Evolutionary conservation across 176 grass and related monocot species (phyloP).

Genomic region (Themeda triandra): DNA sequence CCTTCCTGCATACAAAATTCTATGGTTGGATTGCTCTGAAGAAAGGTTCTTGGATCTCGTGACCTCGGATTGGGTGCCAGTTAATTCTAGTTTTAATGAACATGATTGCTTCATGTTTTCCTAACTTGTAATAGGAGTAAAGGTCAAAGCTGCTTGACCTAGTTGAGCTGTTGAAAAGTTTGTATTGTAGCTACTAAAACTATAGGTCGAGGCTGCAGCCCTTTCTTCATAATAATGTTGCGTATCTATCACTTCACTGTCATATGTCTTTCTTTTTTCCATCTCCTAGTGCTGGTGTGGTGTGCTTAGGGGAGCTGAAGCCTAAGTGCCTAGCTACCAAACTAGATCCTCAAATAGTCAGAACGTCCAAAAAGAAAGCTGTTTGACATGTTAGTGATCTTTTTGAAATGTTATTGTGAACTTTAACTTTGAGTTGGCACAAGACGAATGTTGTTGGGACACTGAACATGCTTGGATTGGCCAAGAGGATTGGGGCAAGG

Average conservation of each 20-base stretch:
- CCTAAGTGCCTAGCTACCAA: constrained; percentile 11
- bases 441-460: constrained; percentile 93
- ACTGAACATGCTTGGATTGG: constrained; percentile 87
- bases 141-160: constrained; percentile 1
- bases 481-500: constrained; percentile 72
- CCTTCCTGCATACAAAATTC: constrained; percentile 1
- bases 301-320: constrained; percentile 1
- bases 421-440: constrained; percentile 49
- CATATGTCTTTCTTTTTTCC: constrained; percentile 10
- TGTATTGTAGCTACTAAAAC: neutral
- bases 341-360: neutral
- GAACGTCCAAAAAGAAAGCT: neutral
- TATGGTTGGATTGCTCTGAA: constrained; percentile 1
- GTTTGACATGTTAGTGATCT: constrained; percentile 1
- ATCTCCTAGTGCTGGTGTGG: constrained; percentile 1
- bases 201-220: neutral
- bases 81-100: neutral
- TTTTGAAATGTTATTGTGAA: constrained; percentile 15
- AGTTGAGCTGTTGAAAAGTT: neutral
- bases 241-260: constrained; percentile 7
- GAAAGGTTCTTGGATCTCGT: constrained; percentile 8
- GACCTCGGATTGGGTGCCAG: neutral
- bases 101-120: constrained; percentile 13
- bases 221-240: constrained; percentile 28
- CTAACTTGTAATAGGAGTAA: constrained; percentile 18